phyloP scores from a whole-genome alignment of 345 rosid genomes.

The Firmiana major region DNA sequence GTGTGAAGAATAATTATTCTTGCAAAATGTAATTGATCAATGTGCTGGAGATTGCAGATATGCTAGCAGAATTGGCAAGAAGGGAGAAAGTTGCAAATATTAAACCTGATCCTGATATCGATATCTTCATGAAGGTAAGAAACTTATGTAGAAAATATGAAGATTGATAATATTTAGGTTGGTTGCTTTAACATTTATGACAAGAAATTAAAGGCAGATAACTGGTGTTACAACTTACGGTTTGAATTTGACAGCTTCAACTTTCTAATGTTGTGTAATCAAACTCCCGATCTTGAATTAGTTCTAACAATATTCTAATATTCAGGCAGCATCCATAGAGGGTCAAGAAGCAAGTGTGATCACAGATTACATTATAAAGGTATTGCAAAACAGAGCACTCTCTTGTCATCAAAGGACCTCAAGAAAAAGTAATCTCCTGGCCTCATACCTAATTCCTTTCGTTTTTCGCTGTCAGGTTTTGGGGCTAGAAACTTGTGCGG shows the following conservation, averaged over 20 bases:
- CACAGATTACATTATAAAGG: slow-evolving; percentile 61
- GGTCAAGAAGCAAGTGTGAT: slow-evolving; percentile 45
- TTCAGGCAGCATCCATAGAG: slow-evolving; percentile 47
- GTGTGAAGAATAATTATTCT: too few relatives aligned
- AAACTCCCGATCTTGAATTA: not conserved
- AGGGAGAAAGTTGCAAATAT: slow-evolving; percentile 67
- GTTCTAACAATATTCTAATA: not conserved
- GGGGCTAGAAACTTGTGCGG: slow-evolving; percentile 55
- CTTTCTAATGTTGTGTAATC: not conserved
- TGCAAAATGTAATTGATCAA: too few relatives aligned
- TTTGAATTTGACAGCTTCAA: not conserved
- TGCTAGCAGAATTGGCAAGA: slow-evolving; percentile 68
- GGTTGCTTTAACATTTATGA: not conserved
- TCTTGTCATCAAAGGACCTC: not conserved
- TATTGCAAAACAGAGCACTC: slow-evolving; percentile 8
- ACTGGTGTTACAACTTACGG: not conserved
- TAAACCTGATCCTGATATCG: slow-evolving; percentile 73
- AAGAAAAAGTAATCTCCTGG: not conserved
- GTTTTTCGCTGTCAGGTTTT: slow-evolving; percentile 1
- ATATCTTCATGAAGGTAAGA: slow-evolving; percentile 76
- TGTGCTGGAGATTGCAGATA: slow-evolving; percentile 26
- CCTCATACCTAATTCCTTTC: not conserved
- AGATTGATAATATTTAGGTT: not conserved
- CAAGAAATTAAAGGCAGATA: not conserved
- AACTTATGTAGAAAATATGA: not conserved